Conservation (phyloP, 495 filamentous ascomycete species). For the Aspergillus taichungensis region DNA sequence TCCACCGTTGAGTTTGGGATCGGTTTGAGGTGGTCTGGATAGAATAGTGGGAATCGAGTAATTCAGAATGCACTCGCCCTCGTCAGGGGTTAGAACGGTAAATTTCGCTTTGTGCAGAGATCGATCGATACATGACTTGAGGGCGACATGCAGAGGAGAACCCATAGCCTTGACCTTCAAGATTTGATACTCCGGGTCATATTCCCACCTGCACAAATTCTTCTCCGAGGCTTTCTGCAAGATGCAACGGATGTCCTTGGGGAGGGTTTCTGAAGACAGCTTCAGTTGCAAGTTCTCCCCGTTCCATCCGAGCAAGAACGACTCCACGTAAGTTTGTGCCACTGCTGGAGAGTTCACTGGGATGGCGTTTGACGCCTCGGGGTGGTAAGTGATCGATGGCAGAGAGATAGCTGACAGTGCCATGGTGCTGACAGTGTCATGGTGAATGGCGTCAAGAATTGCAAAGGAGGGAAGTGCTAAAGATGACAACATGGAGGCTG, state of each 20-base stretch:
- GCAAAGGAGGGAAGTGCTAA: neutral
- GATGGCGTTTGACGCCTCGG: neutral
- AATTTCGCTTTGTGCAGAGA: neutral
- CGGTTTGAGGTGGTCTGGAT: neutral
- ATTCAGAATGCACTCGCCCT: neutral
- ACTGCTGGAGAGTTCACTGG: neutral
- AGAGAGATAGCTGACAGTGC: neutral
- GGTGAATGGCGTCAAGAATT: neutral
- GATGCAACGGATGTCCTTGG: neutral
- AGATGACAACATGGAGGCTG: neutral
- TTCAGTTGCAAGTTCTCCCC: neutral
- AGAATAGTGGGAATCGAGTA: neutral
- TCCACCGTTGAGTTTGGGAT: neutral
- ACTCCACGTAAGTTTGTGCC: neutral
- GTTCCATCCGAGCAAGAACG: neutral
- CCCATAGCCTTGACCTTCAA: neutral
- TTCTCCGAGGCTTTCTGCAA: conserved; percentile 1
- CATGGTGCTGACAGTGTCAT: neutral
- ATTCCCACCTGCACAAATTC: conserved; percentile 1
- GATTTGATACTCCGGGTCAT: conserved; percentile 1
- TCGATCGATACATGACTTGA: neutral
- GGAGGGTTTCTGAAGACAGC: neutral
- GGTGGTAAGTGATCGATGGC: neutral
- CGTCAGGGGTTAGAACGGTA: neutral
- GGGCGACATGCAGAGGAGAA: neutral